Evolutionary conservation across 805 yeast species (phyloP).

Genomic region (Candida vaughaniae): DNA sequence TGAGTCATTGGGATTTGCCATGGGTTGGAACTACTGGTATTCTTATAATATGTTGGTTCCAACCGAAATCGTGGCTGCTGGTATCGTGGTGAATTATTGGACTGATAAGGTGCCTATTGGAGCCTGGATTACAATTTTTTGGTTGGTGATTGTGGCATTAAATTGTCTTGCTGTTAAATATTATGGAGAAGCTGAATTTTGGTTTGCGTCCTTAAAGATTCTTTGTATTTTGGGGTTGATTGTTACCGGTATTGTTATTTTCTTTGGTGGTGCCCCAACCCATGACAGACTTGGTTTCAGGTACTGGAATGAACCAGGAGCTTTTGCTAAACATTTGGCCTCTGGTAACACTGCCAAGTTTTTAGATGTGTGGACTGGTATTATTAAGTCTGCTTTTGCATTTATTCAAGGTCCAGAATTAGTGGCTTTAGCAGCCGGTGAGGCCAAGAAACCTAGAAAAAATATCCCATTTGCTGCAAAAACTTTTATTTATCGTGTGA

Average conservation of each 20-base stretch:
- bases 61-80: slow-evolving; percentile 37
- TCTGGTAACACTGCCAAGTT: slow-evolving; percentile 58
- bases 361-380: slow-evolving; percentile 58
- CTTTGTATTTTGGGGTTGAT: slow-evolving; percentile 31
- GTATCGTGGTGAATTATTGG: slow-evolving; percentile 37
- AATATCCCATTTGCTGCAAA: slow-evolving; percentile 56
- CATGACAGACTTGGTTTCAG: slow-evolving; percentile 47
- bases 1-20: slow-evolving; percentile 15
- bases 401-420: slow-evolving; percentile 61
- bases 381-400: slow-evolving; percentile 60
- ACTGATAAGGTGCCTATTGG: slow-evolving; percentile 31
- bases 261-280: slow-evolving; percentile 38
- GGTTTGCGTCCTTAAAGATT: slow-evolving; percentile 33
- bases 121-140: slow-evolving; percentile 39
- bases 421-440: slow-evolving; percentile 68
- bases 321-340: slow-evolving; percentile 17
- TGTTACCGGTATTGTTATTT: slow-evolving; percentile 32
- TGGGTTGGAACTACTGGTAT: slow-evolving; percentile 43
- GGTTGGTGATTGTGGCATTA: slow-evolving; percentile 22
- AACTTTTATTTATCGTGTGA: slow-evolving; percentile 54
- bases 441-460: slow-evolving; percentile 34
- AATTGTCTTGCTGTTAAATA: slow-evolving; percentile 30
- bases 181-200: slow-evolving; percentile 39
- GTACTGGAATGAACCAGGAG: slow-evolving; percentile 34
- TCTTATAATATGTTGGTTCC: slow-evolving; percentile 35